These are phyloP conservation scores for Trichoderma asperellum DNA, from an alignment of 2,329 filamentous ascomycete species.

Conservation along the genomic window DNA sequence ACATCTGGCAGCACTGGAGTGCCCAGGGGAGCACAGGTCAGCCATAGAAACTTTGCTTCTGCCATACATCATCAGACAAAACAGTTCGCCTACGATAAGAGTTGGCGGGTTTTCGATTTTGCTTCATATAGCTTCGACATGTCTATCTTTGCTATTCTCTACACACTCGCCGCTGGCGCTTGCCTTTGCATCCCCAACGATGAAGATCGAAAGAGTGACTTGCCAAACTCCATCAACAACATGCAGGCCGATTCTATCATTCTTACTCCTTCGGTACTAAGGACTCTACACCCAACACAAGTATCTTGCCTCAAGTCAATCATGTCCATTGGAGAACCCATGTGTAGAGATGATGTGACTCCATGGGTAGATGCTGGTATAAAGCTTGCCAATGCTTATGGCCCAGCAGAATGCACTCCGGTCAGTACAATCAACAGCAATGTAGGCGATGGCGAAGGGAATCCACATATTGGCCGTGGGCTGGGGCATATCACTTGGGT, in stretches of 20 bases:
- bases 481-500: slow-evolving; percentile 41
- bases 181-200: slow-evolving; percentile 34
- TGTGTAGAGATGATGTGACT: slow-evolving; percentile 49
- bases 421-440: slow-evolving; percentile 37
- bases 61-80: slow-evolving; percentile 31
- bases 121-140: slow-evolving; percentile 32
- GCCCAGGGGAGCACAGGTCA: slow-evolving; percentile 32
- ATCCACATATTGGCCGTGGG: not conserved
- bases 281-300: not conserved
- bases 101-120: slow-evolving; percentile 30
- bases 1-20: slow-evolving; percentile 32
- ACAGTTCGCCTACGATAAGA: not conserved
- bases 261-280: slow-evolving; percentile 32
- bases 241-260: no score
- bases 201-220: no score
- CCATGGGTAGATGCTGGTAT: slow-evolving; percentile 53
- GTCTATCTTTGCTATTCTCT: slow-evolving; percentile 25
- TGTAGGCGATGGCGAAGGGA: slow-evolving; percentile 33
- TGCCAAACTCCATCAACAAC: no score
- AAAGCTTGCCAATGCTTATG: slow-evolving; percentile 37
- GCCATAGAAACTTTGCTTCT: slow-evolving; percentile 27
- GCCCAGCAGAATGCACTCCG: slow-evolving; percentile 23
- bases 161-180: slow-evolving; percentile 41
- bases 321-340: slow-evolving; percentile 47
- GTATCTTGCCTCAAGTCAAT: slow-evolving; percentile 33